A percentile compares a stretch with the other conserved stretches of the same genome.
phyloP scores from a whole-genome alignment of 108 stramenopile genomes.

The Mediolabrus comicus region DNA sequence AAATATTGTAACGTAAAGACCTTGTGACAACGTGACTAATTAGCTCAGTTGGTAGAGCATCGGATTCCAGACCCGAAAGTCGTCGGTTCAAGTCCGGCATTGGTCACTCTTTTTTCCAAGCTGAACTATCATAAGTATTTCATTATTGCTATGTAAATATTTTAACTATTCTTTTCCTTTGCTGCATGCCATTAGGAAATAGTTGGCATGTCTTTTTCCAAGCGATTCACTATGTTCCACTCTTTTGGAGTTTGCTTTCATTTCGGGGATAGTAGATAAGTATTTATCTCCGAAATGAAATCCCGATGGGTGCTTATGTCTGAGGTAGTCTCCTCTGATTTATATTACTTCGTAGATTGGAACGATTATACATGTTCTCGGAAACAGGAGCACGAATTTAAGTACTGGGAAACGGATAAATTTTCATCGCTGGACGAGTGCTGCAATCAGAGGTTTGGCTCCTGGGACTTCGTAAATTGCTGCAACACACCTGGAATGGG shows the following conservation, averaged over 20 bases:
- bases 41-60: constrained; percentile 81
- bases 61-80: constrained; percentile 80
- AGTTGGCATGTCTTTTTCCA: too few species aligned
- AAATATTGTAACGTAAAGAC: background rate
- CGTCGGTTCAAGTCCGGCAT: constrained; percentile 73
- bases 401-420: background rate
- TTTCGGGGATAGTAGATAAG: too few species aligned
- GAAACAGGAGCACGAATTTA: background rate
- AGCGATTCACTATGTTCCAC: too few species aligned
- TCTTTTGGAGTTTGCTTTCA: too few species aligned
- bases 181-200: too few species aligned
- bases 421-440: background rate
- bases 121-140: too few species aligned
- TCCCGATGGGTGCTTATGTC: background rate
- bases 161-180: too few species aligned
- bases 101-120: constrained; percentile 57
- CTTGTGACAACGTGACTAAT: background rate
- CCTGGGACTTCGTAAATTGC: background rate
- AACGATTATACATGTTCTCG: background rate
- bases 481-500: constrained; percentile 2
- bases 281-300: too few species aligned
- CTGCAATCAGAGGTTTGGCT: background rate
- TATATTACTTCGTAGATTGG: background rate
- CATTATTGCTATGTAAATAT: too few species aligned
- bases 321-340: background rate